A percentile compares a stretch with the other conserved stretches of the same genome.
Evolutionary conservation across 78 protist species (phyloP).

Genomic region (Acrasis kona): DNA sequence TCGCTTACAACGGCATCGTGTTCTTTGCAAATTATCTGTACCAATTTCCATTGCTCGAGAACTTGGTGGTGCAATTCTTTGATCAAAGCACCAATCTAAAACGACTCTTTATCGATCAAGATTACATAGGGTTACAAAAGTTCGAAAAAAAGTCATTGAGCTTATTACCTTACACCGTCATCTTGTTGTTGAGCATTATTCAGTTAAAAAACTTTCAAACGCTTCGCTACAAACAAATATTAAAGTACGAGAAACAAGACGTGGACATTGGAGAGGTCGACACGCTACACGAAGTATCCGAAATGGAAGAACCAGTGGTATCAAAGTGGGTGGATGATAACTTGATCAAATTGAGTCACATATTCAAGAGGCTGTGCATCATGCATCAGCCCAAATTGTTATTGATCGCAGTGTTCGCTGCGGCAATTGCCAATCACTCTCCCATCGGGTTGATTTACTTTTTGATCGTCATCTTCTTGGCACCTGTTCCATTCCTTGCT

Average conservation of each 20-base stretch:
- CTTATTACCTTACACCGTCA: not conserved
- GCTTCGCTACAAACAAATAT: too few species aligned
- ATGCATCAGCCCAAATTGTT: not conserved
- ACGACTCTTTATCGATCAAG: not conserved
- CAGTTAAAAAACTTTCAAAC: not conserved
- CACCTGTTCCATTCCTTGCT: not conserved
- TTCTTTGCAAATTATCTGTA: not conserved
- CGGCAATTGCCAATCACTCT: not conserved
- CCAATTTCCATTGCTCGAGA: not conserved
- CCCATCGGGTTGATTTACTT: not conserved
- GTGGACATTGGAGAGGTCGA: too few species aligned
- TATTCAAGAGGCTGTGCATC: not conserved
- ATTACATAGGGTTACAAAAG: not conserved
- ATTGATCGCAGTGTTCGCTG: not conserved
- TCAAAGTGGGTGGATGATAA: too few species aligned
- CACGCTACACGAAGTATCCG: not conserved
- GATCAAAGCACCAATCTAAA: too few species aligned
- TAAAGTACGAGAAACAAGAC: too few species aligned
- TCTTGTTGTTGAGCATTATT: not conserved
- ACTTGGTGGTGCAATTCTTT: not conserved
- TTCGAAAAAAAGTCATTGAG: not conserved
- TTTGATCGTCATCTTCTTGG: not conserved
- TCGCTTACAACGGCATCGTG: not conserved
- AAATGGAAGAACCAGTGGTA: too few species aligned
- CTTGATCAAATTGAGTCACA: not conserved